phyloP scores from a whole-genome alignment of 257 asterid genomes.

The Solanum virginianum region DNA sequence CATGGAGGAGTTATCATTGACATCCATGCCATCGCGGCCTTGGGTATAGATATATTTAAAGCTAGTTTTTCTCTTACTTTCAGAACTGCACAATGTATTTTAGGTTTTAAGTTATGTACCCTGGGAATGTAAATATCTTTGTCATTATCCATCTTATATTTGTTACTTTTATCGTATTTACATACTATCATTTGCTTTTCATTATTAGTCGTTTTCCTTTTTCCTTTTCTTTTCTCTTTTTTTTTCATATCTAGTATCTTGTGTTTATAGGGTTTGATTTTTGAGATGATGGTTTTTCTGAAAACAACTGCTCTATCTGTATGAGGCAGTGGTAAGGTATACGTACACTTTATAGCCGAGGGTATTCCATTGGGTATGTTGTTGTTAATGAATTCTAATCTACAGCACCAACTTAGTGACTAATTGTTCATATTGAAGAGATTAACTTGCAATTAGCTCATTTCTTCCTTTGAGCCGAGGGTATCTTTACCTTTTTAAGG shows the following conservation, averaged over 20 bases:
- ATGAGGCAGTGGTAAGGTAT: too few relatives aligned
- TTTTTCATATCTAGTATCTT: too few relatives aligned
- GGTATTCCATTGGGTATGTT: too few relatives aligned
- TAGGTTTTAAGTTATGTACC: neutral
- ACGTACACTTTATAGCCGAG: too few relatives aligned
- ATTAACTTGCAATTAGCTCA: neutral
- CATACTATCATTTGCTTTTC: too few relatives aligned
- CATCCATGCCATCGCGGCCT: conserved; percentile 26
- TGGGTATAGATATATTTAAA: neutral
- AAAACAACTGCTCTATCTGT: too few relatives aligned
- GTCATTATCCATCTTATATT: neutral
- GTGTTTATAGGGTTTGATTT: too few relatives aligned
- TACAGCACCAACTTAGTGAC: neutral
- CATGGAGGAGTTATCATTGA: conserved; percentile 23
- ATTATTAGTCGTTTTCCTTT: too few relatives aligned
- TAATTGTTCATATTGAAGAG: neutral
- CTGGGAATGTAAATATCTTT: neutral
- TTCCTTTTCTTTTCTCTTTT: rapidly evolving
- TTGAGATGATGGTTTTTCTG: too few relatives aligned
- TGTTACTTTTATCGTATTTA: too few relatives aligned
- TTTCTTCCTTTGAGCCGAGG: neutral
- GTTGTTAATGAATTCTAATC: neutral
- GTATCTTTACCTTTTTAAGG: neutral
- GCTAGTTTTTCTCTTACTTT: neutral
- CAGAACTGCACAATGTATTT: neutral